Percentiles rank a stretch among this genome's conserved stretches.
Conservation (phyloP, 2,329 filamentous ascomycete species). For the Geoglossum cookeanum region DNA sequence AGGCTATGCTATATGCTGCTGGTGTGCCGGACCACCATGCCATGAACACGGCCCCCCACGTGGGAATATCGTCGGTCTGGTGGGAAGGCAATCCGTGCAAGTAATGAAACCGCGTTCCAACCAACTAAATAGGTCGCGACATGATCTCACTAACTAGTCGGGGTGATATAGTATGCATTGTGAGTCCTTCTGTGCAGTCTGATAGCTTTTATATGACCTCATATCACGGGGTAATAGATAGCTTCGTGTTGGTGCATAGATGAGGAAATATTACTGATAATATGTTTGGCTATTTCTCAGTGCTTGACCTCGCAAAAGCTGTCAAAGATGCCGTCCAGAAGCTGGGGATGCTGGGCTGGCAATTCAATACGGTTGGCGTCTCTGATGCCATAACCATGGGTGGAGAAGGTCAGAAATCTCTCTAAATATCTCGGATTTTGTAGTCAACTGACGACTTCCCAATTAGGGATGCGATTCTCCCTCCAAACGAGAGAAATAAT, state of each 20-base stretch:
- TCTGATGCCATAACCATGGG: conserved; percentile 94
- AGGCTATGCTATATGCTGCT: conserved; percentile 91
- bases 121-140: neutral
- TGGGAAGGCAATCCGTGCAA: conserved; percentile 98
- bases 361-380: conserved; percentile 81
- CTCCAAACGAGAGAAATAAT: conserved; percentile 83
- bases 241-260: neutral
- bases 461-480: conserved; percentile 74
- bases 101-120: conserved; percentile 28
- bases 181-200: conserved; percentile 14
- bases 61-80: conserved; percentile 84
- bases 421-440: neutral
- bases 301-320: conserved; percentile 71
- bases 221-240: neutral
- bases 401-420: conserved; percentile 43
- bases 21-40: conserved; percentile 65
- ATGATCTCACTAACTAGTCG: neutral
- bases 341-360: conserved; percentile 81
- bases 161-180: conserved; percentile 27
- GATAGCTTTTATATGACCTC: neutral
- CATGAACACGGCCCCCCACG: conserved; percentile 82
- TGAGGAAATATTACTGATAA: neutral
- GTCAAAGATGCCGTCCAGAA: conserved; percentile 67
- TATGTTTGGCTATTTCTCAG: conserved; percentile 21
- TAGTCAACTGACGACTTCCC: neutral